Evolutionary conservation across 129 eudicot species (phyloP), one percentile per base, ranked within the genome.

Genomic region (Kitagawia praeruptora): DNA sequence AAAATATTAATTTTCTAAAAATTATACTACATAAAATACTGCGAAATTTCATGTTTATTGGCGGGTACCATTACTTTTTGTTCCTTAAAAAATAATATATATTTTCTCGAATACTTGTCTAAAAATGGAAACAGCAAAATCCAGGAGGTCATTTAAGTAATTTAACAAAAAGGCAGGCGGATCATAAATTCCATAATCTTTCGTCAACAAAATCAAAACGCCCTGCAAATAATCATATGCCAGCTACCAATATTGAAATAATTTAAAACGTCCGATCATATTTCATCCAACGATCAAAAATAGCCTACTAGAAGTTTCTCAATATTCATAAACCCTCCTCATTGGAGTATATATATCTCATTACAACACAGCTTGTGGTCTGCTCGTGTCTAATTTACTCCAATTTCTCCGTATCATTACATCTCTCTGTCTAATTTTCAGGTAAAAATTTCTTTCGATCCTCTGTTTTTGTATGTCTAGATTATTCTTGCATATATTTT

Each of bases 251-350:
- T 6, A 19, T 44, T 10, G 9, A 46, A 40, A 25, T 27, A 28
- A 53, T 75, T 37, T 16, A n/a, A 46, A 63, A 82, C 82, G 73
- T 49, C 8, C 28, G 77, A 77, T 80, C 37, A 13, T 18, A 2
- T 34, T 31, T 27, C 69, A 84, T 80, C 87, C 87, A 77, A 84
- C 87, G 84, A 47, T 49, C 63, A 21, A 13, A 0, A 71, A 63
- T 28, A 0, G 34, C 4, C 15, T 61, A 58, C 69, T 61, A 61
- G 69, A 61, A 61, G 69, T 66, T 80, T 81, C 84, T 46, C 31
- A 34, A 18, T 19, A 19, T 64, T 31, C 70, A 40, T 9, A 71
- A 71, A 71, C 75, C 49, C 75, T 23, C 13, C 28, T 2, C n/a
- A n/a, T n/a, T n/a, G n/a, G n/a, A n/a, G n/a, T n/a, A n/a, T 71